Evolutionary conservation across 202 grass and related monocot genomes (phyloP), one percentile per base, ranked within the genome.

Genomic region (Setaria italica): DNA sequence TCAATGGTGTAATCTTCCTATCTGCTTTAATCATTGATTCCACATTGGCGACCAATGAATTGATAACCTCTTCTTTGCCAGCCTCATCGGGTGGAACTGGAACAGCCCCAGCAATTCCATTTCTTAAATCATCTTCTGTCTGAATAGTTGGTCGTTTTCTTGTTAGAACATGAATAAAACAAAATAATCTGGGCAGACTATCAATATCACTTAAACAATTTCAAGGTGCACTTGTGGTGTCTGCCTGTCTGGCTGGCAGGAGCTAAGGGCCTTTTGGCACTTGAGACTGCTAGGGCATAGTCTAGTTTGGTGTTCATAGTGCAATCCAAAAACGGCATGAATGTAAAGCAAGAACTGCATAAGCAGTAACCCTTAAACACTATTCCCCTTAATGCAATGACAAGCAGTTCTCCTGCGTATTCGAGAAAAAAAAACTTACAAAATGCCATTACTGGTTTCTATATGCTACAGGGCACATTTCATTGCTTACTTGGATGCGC

Each of bases 11-110:
- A 74, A 98, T 89, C 85, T 98, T 98, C 82, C 90, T 68, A 79
- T 98, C 96, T 89, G 91, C 91, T 94, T 87, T 94, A 68, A 99
- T 99, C 96, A 99, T 99, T 29, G 88, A 91, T 80, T 92, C 91
- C 70, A 99, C 91, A 89, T 95, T 99, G 83, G 90, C 69, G 11
- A 95, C 96, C 79, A 99, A 77, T 70, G 91, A 84, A 88, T 88
- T 58, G 37, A 99, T 85, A 21, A 99, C 72, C 79, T 85, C 90
- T 86, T 94, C 96, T 79, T 89, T 95, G 60, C 68, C 77, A 60
- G 86, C 89, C 76, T 91, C 85, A 79, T 89, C 82, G 2, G 82
- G 35, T 88, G 96, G 91, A 85, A 95, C 70, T 76, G 91, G 88
- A 83, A 91, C 68, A 86, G 96, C 82, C 76, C 90, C 90, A 60